phyloP scores from a whole-genome alignment of 352 stramenopile species.

The Globisporangium paddicum region DNA sequence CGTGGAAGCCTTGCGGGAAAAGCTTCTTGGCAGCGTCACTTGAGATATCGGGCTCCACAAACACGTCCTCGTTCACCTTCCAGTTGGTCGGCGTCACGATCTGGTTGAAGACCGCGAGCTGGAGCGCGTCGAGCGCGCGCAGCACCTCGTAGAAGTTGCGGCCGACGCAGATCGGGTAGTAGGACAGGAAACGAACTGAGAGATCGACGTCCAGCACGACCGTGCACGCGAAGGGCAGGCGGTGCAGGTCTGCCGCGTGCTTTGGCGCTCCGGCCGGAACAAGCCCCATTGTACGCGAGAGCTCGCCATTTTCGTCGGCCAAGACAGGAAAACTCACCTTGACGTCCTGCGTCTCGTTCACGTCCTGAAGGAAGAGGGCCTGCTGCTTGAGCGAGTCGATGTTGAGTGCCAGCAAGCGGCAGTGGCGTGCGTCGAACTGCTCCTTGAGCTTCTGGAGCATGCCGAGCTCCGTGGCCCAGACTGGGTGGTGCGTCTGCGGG shows the following conservation, averaged over 20 bases:
- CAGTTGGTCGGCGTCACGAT: conserved; percentile 81
- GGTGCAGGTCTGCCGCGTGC: conserved; percentile 43
- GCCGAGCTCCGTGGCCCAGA: conserved; percentile 76
- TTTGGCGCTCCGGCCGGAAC: conserved; percentile 35
- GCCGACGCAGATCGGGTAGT: conserved; percentile 65
- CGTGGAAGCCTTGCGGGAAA: conserved; percentile 77
- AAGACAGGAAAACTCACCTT: conserved; percentile 71
- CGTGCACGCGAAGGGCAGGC: conserved; percentile 59
- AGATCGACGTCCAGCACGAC: conserved; percentile 73
- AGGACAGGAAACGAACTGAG: conserved; percentile 53
- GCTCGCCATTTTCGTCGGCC: conserved; percentile 56
- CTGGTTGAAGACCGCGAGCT: conserved; percentile 71
- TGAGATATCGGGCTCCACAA: conserved; percentile 66
- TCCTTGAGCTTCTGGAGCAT: conserved; percentile 78
- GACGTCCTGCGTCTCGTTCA: conserved; percentile 80
- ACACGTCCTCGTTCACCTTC: conserved; percentile 85
- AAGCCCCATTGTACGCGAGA: conserved; percentile 57
- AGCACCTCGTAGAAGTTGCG: conserved; percentile 84
- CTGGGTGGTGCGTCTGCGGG: conserved; percentile 62
- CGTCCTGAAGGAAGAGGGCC: conserved; percentile 53
- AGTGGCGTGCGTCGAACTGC: conserved; percentile 73
- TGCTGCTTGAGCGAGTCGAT: conserved; percentile 38
- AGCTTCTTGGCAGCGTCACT: conserved; percentile 67
- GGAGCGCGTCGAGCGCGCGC: conserved; percentile 59
- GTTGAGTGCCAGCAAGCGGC: conserved; percentile 51